Conservation (phyloP, 2,329 filamentous ascomycete species). For the Colletotrichum tropicicola region DNA sequence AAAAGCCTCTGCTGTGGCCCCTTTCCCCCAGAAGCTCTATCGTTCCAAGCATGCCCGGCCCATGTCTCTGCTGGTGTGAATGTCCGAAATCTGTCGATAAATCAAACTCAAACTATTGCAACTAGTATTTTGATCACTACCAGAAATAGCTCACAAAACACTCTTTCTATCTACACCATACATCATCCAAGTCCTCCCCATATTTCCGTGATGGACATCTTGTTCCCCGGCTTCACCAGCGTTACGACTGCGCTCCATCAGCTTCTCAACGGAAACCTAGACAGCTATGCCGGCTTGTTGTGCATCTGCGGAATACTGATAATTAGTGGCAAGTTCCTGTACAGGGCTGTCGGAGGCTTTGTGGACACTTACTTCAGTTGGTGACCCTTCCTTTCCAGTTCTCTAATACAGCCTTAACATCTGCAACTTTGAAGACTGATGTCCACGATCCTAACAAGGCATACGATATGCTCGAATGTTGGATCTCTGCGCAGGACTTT, state of each 20-base stretch:
- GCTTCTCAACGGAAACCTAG: conserved; percentile 6
- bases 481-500: background rate
- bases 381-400: background rate
- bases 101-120: background rate
- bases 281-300: background rate
- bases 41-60: background rate
- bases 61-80: background rate
- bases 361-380: conserved; percentile 2
- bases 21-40: background rate
- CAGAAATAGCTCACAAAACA: background rate
- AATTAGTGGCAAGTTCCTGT: conserved; percentile 35
- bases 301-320: conserved; percentile 36
- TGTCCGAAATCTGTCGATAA: background rate
- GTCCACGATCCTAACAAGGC: background rate
- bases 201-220: background rate
- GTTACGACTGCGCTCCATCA: background rate
- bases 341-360: conserved; percentile 38
- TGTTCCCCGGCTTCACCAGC: conserved; percentile 2
- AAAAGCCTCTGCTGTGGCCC: too few relatives aligned
- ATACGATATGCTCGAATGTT: background rate
- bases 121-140: background rate
- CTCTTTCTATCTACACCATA: background rate
- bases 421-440: background rate
- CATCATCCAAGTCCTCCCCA: background rate
- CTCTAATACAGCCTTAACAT: background rate